A percentile compares a stretch with the other conserved stretches of the same genome.
Conservation (phyloP, 2,329 filamentous ascomycete species). For the Fusarium chaquense region DNA sequence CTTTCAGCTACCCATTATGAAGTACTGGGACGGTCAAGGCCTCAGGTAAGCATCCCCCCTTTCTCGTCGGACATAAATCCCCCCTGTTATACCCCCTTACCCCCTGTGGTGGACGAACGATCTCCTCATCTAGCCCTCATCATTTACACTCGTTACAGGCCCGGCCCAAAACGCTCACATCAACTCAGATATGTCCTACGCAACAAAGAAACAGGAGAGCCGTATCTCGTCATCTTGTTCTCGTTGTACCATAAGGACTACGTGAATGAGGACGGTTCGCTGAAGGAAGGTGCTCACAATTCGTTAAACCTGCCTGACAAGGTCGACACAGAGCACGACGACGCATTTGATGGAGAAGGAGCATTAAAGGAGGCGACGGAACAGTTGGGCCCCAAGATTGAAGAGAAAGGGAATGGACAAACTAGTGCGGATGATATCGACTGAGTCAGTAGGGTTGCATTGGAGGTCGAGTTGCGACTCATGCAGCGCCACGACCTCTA, state of each 20-base stretch:
- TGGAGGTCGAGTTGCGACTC: background rate
- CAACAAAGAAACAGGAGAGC: slow-evolving; percentile 77
- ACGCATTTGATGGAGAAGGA: slow-evolving; percentile 51
- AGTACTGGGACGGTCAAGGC: slow-evolving; percentile 84
- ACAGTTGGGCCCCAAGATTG: slow-evolving; percentile 49
- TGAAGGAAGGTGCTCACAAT: slow-evolving; percentile 59
- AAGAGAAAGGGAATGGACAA: slow-evolving; percentile 34
- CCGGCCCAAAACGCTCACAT: slow-evolving; percentile 74
- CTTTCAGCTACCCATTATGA: slow-evolving; percentile 78
- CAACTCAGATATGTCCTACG: slow-evolving; percentile 92
- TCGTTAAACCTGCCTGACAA: slow-evolving; percentile 31
- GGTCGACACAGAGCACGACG: slow-evolving; percentile 31
- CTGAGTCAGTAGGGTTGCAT: slow-evolving; percentile 38
- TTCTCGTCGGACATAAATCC: background rate
- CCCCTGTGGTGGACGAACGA: background rate
- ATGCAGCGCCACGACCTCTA: background rate
- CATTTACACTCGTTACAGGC: slow-evolving; percentile 46
- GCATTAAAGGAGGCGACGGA: slow-evolving; percentile 56
- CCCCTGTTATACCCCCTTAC: background rate
- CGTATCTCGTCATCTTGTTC: slow-evolving; percentile 86
- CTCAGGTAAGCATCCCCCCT: slow-evolving; percentile 68
- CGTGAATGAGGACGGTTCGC: slow-evolving; percentile 68
- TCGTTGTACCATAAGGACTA: slow-evolving; percentile 78
- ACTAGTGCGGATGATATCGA: slow-evolving; percentile 60
- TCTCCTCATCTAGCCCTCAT: slow-evolving; percentile 26